Conservation (phyloP, 2,329 filamentous ascomycete species). For the Fusarium brachygibbosum region DNA sequence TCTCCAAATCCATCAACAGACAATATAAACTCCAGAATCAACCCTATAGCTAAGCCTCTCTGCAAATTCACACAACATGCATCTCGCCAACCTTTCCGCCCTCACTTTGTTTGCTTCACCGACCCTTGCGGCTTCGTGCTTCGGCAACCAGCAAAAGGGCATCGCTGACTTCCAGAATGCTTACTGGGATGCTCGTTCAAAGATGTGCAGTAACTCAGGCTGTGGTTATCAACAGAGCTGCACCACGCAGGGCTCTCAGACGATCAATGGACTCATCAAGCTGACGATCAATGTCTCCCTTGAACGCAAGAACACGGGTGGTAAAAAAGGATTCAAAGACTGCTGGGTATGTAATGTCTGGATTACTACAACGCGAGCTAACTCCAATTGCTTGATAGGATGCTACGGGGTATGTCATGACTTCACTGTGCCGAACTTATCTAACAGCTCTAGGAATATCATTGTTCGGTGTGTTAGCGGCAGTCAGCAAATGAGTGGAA, state of each 20-base stretch:
- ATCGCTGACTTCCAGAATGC: slow-evolving; percentile 11
- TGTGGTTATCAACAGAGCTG: slow-evolving; percentile 32
- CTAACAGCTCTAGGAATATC: not conserved
- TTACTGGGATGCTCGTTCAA: slow-evolving; percentile 30
- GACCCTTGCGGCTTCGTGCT: slow-evolving; percentile 25
- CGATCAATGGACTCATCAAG: not conserved
- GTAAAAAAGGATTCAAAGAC: slow-evolving; percentile 34
- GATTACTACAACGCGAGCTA: not conserved
- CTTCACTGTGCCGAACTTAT: not conserved
- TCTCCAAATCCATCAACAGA: not conserved
- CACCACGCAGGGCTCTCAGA: slow-evolving; percentile 5
- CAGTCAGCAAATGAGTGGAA: not conserved
- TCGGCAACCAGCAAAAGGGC: slow-evolving; percentile 4
- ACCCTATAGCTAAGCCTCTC: not conserved
- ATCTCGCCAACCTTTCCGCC: slow-evolving; percentile 24
- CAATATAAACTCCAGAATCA: not conserved
- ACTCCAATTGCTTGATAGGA: not conserved
- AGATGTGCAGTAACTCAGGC: slow-evolving; percentile 29
- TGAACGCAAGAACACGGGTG: slow-evolving; percentile 23
- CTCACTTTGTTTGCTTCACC: slow-evolving; percentile 9
- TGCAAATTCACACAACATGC: not conserved
- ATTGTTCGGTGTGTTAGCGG: not conserved
- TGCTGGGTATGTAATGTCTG: slow-evolving; percentile 25
- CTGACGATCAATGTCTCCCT: slow-evolving; percentile 23
- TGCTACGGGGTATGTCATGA: slow-evolving; percentile 21